Evolutionary conservation across 495 filamentous ascomycete genomes (phyloP), one percentile per base, ranked within the genome.

Genomic region (Penicillium macrosclerotiorum): DNA sequence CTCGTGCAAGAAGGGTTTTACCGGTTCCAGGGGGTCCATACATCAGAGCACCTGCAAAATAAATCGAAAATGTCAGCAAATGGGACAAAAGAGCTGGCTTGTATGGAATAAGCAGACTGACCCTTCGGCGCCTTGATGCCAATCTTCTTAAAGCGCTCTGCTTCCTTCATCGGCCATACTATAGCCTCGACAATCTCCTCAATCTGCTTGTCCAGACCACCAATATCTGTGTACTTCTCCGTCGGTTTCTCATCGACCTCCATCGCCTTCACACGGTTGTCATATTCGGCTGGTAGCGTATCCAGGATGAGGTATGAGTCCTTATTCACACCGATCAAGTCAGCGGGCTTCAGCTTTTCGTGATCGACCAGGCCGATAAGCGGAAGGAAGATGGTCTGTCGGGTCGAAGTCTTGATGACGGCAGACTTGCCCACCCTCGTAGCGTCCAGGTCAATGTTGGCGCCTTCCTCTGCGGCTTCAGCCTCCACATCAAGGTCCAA

Each of bases 41-140:
- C 93, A 99, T 99, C 32, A 99, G 71, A 50, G 90, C 92, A 71
- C 91, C 90, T 96, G 49, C 22, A 17, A 17, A 42, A 8, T n/a
- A 24, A 18, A 46, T 44, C 29, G 37, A 47, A 54, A 23, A 23
- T 0, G 47, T 57, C 50, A 67, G 60, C 18, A 9, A 12, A 18
- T 34, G 18, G 34, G n/a, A 18, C 34, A 17, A 6, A 35, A 8
- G 43, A 14, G 8, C 33, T 6, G 25, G 30, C 32, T n/a, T n/a
- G n/a, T n/a, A n/a, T n/a, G n/a, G 9, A 47, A 13, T 24, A 27
- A 30, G 14, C 23, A n/a, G n/a, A 52, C 66, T 45, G 82, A 96
- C 93, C 93, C 69, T 99, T 99, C 6, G 93, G 93, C n/a, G 93
- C 90, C 75, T 99, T 99, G 76, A 99, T 97, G 49, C 93, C 93